phyloP scores from a whole-genome alignment of 768 basidiomycete species.

The Kwoniella heveanensis region DNA sequence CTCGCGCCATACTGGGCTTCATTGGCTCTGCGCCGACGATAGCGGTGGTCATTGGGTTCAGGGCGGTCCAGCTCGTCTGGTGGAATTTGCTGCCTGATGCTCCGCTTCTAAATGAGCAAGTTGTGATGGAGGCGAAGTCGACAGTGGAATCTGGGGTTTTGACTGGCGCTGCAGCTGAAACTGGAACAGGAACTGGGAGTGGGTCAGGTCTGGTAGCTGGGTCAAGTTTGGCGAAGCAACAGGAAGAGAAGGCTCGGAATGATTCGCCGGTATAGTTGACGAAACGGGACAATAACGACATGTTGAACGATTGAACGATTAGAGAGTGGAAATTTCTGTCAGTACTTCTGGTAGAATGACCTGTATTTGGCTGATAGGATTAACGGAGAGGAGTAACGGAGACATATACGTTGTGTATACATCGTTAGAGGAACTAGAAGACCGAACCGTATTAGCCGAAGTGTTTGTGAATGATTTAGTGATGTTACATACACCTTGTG shows the following conservation, averaged over 20 bases:
- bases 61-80: conserved; percentile 37
- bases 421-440: no score
- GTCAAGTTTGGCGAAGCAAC: neutral
- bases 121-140: neutral
- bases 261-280: neutral
- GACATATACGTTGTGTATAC: no score
- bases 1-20: conserved; percentile 37
- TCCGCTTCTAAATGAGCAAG: neutral
- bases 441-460: no score
- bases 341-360: no score
- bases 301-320: no score
- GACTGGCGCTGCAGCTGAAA: no score
- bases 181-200: neutral
- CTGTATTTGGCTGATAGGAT: no score
- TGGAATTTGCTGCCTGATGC: conserved; percentile 27
- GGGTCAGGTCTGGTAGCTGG: neutral
- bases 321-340: no score
- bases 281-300: neutral
- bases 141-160: neutral
- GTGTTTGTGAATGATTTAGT: no score
- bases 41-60: conserved; percentile 45
- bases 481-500: no score
- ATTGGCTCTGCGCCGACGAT: conserved; percentile 45
- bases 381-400: no score
- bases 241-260: neutral